These are phyloP conservation scores for Botryosphaeria agaves DNA, from an alignment of 2,329 filamentous ascomycete species.

Conservation along the genomic window DNA sequence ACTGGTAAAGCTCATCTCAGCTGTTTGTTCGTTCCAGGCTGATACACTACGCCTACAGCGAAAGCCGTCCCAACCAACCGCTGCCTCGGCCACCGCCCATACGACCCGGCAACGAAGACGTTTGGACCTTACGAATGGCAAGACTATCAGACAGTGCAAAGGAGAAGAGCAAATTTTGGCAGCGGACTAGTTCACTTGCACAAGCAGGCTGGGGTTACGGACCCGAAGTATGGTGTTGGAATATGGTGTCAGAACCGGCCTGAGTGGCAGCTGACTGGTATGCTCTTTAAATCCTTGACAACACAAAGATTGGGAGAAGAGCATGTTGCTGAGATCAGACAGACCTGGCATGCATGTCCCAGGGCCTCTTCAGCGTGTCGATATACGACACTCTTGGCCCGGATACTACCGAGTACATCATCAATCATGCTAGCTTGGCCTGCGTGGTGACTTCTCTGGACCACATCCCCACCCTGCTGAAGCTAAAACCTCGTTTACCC, in stretches of 20 bases:
- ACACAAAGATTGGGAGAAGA: background rate
- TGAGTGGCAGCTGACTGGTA: constrained; percentile 73
- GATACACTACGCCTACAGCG: constrained; percentile 15
- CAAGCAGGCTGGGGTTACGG: constrained; percentile 48
- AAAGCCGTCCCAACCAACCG: constrained; percentile 45
- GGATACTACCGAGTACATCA: constrained; percentile 84
- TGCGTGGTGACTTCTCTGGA: constrained; percentile 64
- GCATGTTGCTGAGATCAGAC: background rate
- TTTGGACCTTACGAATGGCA: constrained; percentile 72
- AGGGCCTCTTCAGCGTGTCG: constrained; percentile 76
- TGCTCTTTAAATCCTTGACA: constrained; percentile 9
- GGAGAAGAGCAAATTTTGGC: constrained; percentile 68
- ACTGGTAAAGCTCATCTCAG: constrained; percentile 22
- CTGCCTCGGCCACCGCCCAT: constrained; percentile 68
- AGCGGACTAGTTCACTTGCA: constrained; percentile 74
- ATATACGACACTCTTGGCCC: constrained; percentile 93
- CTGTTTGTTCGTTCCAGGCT: background rate
- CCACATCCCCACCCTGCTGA: constrained; percentile 67
- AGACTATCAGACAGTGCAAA: constrained; percentile 62
- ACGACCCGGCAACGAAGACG: constrained; percentile 54
- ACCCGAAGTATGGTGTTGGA: constrained; percentile 54
- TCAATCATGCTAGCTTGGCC: constrained; percentile 67
- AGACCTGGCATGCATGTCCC: constrained; percentile 79
- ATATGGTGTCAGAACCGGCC: constrained; percentile 78
- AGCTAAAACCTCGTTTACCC: constrained; percentile 61